These are phyloP conservation scores for Neurospora hispaniola DNA, from an alignment of 495 filamentous ascomycete species.

Conservation along the genomic window DNA sequence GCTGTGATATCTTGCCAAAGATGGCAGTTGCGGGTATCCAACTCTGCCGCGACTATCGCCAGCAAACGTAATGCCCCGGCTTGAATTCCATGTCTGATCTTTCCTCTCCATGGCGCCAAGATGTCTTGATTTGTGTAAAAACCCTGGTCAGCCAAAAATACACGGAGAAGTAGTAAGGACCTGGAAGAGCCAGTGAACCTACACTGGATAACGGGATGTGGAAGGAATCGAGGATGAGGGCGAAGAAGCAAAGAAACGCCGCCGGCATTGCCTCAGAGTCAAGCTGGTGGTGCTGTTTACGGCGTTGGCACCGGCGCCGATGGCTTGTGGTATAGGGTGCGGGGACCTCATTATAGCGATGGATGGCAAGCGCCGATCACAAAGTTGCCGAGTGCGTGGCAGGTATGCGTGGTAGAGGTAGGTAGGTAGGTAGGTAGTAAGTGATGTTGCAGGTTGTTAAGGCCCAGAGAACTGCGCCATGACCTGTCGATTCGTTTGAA, in stretches of 20 bases:
- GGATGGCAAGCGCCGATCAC: not conserved
- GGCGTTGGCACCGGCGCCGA: not conserved
- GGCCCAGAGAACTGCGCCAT: not conserved
- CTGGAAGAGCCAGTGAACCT: not conserved
- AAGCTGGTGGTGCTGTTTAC: not conserved
- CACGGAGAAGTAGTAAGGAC: not conserved
- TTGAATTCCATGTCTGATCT: constrained; percentile 28
- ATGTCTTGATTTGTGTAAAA: not conserved
- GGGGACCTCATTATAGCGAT: not conserved
- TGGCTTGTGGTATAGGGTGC: not conserved
- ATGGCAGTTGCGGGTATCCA: constrained; percentile 11
- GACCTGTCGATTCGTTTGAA: not conserved
- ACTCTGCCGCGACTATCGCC: constrained; percentile 3
- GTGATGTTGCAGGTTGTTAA: not conserved
- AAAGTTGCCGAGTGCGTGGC: not conserved
- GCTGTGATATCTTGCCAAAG: constrained; percentile 2
- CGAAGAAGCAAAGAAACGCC: constrained; percentile 3
- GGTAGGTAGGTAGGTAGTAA: too few relatives aligned
- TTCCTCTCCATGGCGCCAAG: not conserved
- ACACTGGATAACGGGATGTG: not conserved
- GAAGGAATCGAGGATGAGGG: not conserved
- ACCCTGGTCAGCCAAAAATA: not conserved
- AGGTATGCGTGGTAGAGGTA: not conserved
- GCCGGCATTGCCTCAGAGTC: not conserved
- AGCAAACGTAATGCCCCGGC: constrained; percentile 30